Conservation (phyloP, 768 basidiomycete genomes). For the Pleurotus cornucopiae region DNA sequence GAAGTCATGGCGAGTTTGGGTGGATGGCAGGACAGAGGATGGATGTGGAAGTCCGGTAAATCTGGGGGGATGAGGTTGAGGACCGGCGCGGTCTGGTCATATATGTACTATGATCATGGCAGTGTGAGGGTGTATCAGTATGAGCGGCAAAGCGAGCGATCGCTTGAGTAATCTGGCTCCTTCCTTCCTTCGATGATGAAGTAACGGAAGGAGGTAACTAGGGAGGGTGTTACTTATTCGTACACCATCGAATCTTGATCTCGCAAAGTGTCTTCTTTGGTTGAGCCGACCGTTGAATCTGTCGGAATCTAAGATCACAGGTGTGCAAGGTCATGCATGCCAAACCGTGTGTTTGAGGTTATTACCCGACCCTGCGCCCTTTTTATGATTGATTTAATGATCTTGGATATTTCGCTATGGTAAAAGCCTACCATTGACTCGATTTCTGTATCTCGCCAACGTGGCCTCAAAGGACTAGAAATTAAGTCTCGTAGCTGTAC, state of each 20-base stretch:
- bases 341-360: too few species aligned
- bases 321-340: too few species aligned
- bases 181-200: neutral
- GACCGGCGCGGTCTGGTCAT: neutral
- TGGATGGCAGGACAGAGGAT: slow-evolving; percentile 1
- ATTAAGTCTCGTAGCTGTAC: too few species aligned
- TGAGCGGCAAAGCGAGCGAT: neutral
- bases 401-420: too few species aligned
- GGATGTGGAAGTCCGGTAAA: neutral
- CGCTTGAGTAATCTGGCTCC: neutral
- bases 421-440: neutral
- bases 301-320: too few species aligned
- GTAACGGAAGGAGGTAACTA: slow-evolving; percentile 5
- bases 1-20: neutral
- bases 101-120: slow-evolving; percentile 2
- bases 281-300: too few species aligned
- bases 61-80: neutral
- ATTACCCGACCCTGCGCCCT: too few species aligned
- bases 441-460: too few species aligned
- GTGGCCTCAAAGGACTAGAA: too few species aligned
- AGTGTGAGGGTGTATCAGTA: neutral
- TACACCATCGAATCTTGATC: too few species aligned
- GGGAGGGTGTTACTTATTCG: neutral
- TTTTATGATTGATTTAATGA: too few species aligned
- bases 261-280: too few species aligned